A percentile compares a stretch with the other conserved stretches of the same genome.
Evolutionary conservation across 2,329 filamentous ascomycete species (phyloP).

Genomic region (Emergomyces pasteurianus): DNA sequence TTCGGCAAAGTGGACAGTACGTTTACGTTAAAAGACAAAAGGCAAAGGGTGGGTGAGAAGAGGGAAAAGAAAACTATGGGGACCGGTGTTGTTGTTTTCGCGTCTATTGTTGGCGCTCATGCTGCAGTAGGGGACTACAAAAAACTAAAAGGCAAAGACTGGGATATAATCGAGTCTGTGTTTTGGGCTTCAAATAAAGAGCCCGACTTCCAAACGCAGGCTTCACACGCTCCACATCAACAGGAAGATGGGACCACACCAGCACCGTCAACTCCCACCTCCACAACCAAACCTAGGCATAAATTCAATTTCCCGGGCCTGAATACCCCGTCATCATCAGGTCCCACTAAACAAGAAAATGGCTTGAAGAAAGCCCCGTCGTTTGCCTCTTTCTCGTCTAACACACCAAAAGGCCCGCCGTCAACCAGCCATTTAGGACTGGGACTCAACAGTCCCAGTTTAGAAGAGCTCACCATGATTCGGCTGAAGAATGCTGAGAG

Average conservation of each 20-base stretch:
- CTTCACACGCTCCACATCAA: constrained; percentile 21
- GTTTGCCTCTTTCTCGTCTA: constrained; percentile 30
- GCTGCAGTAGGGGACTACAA: constrained; percentile 42
- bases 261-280: constrained; percentile 5
- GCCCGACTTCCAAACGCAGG: constrained; percentile 32
- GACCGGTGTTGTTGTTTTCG: constrained; percentile 45
- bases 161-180: constrained; percentile 41
- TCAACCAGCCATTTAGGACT: constrained; percentile 9
- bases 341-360: constrained; percentile 10
- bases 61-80: constrained; percentile 41
- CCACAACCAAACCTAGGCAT: constrained; percentile 12
- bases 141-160: constrained; percentile 31
- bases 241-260: constrained; percentile 14
- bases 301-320: constrained; percentile 25
- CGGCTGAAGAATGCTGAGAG: constrained; percentile 46
- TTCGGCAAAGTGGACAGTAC: constrained; percentile 48
- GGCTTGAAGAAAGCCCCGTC: constrained; percentile 27
- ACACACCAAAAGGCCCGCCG: constrained; percentile 18
- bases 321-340: constrained; percentile 15
- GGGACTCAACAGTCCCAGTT: constrained; percentile 23
- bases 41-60: constrained; percentile 37
- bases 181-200: constrained; percentile 42
- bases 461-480: constrained; percentile 43
- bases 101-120: constrained; percentile 46
- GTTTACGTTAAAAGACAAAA: constrained; percentile 46